Evolutionary conservation across 352 stramenopile genomes (phyloP).

Genomic region (Phytophthora pinifolia): DNA sequence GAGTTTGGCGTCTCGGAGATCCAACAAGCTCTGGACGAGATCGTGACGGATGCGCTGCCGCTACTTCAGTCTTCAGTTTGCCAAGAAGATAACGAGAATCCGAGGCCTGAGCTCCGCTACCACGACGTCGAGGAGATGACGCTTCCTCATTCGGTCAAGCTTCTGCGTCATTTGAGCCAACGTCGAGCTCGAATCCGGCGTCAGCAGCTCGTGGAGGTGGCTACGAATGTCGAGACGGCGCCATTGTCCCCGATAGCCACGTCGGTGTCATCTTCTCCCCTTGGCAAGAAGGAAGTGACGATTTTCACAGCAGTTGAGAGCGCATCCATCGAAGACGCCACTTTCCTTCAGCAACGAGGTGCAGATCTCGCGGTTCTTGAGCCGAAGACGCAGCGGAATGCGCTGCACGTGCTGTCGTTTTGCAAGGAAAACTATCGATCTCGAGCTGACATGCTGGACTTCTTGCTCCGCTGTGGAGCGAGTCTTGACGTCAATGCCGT

Average conservation of each 20-base stretch:
- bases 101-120: slow-evolving; percentile 19
- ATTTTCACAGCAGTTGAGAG: slow-evolving; percentile 61
- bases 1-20: slow-evolving; percentile 33
- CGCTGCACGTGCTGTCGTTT: slow-evolving; percentile 62
- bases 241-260: neutral
- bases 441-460: slow-evolving; percentile 53
- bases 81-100: slow-evolving; percentile 15
- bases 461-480: slow-evolving; percentile 37
- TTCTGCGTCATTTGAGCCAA: slow-evolving; percentile 47
- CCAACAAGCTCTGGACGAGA: slow-evolving; percentile 31
- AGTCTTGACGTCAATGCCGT: slow-evolving; percentile 43
- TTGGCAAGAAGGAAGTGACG: slow-evolving; percentile 26
- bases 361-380: slow-evolving; percentile 43
- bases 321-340: slow-evolving; percentile 55
- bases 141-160: slow-evolving; percentile 37
- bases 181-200: slow-evolving; percentile 49
- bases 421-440: slow-evolving; percentile 46
- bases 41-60: slow-evolving; percentile 34
- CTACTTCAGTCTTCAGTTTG: slow-evolving; percentile 33
- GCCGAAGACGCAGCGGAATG: slow-evolving; percentile 40
- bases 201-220: slow-evolving; percentile 29
- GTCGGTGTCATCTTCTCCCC: slow-evolving; percentile 3
- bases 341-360: slow-evolving; percentile 49
- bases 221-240: slow-evolving; percentile 2
- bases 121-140: slow-evolving; percentile 59